Evolutionary conservation across 2,329 filamentous ascomycete species (phyloP), one percentile per base, ranked within the genome.

Genomic region (Aspergillus intermedius): DNA sequence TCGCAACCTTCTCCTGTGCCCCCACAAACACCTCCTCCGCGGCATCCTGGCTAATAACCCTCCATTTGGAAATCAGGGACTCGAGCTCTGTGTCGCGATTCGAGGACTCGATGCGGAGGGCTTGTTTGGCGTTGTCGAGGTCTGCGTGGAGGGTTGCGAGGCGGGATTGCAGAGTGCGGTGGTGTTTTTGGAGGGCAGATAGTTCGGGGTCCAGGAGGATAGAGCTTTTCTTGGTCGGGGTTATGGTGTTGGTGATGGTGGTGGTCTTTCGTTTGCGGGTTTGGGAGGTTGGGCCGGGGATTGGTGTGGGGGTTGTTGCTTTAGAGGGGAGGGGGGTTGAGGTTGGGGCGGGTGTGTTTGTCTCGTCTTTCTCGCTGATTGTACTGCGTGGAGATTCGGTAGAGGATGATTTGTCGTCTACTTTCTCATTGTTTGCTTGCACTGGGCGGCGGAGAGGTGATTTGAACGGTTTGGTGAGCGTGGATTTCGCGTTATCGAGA

Each of bases 401-500:
- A 17, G 13, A 3, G 5, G 34, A 35, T 21, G 15, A 12, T 12
- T 40, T 40, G 17, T 19, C 37, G n/a, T 40, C 10, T 48, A 3
- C 35, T 15, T 9, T 47, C 15, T 10, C 44, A n/a, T 15, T 40
- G 21, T 25, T 32, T 8, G 50, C 47, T 19, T 60, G 43, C 17
- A 44, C 37, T 12, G 73, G 71, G 34, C 72, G 76, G 55, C 77
- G 79, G 52, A 86, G 77, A 12, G 84, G 86, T 42, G 86, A 88
- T 55, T 84, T 83, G 71, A 89, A 89, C 0, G 86, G 86, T 61
- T 83, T 86, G 53, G 78, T 77, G 43, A 88, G 77, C 5, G 78
- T 77, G n/a, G 73, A 74, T 19, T 76, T 69, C 35, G 79, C 76
- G 41, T 77, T 71, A 49, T 83, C 76, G 53, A 85, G 70, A 54